Evolutionary conservation across 306 rosid species (phyloP), one percentile per base, ranked within the genome.

Genomic region (Datisca glomerata): DNA sequence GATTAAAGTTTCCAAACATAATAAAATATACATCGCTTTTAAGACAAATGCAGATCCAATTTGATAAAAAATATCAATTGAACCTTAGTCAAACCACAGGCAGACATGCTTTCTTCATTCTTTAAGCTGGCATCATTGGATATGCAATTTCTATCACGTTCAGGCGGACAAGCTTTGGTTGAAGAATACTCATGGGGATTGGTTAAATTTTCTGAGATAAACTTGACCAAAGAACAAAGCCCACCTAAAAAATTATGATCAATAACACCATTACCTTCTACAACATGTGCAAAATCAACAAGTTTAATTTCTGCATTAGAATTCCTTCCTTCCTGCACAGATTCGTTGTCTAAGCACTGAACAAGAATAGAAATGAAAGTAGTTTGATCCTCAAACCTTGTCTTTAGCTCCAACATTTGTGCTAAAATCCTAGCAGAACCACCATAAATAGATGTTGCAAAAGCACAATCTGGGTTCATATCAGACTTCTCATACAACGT

Each of bases 191-290:
- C n/a, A n/a, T n/a, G n/a, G 31, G 31, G 41, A 24, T 23, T 24
- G 2, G 34, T 44, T 27, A 73, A 18, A 14, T 82, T 32, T 52
- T 83, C 93, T 1, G 66, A 48, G 27, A 87, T 44, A 36, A 76
- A 67, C 69, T 76, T 74, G 13, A 87, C 79, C 37, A 87, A 74
- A 63, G 93, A 79, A 58, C 85, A 87, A 16, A 87, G 85, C 16
- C 97, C 97, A 3, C 96, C 94, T 61, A 82, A 66, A 74, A 79
- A 87, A 54, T 87, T 87, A 67, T 82, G 94, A 69, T 87, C 96
- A 41, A 87, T 82, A 20, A 41, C 72, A 34, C 82, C 94, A 3
- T 49, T 53, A 4, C 73, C 85, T 3, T 74, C 78, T 3, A 55
- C 41, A 0, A 76, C 83, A 43, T 87, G 94, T 0, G 97, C 97